phyloP scores from a whole-genome alignment of 345 rosid species.

The Schrenkiella parvula region DNA sequence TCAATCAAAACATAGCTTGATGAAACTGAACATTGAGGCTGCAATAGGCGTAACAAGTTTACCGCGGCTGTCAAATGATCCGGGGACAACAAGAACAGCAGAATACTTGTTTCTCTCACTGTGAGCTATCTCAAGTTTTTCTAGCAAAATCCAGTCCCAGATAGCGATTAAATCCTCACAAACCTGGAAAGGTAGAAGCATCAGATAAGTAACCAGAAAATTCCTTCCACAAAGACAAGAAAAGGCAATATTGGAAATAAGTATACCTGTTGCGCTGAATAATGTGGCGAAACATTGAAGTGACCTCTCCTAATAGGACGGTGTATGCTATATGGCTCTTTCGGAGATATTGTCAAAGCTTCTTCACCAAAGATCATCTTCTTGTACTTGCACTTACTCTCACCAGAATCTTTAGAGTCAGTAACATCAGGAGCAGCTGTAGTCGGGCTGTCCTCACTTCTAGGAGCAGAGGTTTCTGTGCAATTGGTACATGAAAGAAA shows the following conservation, averaged over 20 bases:
- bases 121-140: constrained; percentile 60
- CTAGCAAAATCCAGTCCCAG: constrained; percentile 84
- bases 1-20: background rate
- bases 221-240: background rate
- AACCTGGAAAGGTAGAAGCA: constrained; percentile 48
- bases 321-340: constrained; percentile 70
- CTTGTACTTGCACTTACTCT: constrained; percentile 44
- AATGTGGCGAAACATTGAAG: constrained; percentile 74
- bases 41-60: constrained; percentile 15
- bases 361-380: constrained; percentile 79
- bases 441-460: constrained; percentile 31
- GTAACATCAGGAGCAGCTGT: constrained; percentile 32
- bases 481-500: background rate
- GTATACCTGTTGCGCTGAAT: constrained; percentile 77
- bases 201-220: background rate
- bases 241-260: background rate
- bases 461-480: constrained; percentile 48
- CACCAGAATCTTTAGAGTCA: constrained; percentile 36
- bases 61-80: constrained; percentile 86
- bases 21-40: background rate
- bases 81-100: constrained; percentile 81
- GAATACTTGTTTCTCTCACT: constrained; percentile 67
- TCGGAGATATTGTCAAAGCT: constrained; percentile 64
- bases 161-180: constrained; percentile 72
- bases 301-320: constrained; percentile 94